Conservation (phyloP, 2,329 filamentous ascomycete genomes). For the Thielaviopsis punctulata region DNA sequence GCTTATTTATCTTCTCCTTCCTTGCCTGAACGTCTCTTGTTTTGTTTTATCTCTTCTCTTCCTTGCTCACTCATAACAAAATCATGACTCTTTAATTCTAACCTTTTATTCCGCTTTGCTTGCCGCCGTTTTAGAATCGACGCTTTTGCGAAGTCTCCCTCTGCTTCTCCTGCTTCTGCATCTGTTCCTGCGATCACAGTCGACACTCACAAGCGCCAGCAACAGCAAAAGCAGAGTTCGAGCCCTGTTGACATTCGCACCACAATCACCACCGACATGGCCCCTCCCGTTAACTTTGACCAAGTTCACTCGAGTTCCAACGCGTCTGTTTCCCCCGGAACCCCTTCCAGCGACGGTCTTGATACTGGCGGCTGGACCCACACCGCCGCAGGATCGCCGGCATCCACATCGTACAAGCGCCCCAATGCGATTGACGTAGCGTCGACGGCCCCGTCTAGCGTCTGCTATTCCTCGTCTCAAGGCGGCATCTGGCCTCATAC, state of each 20-base stretch:
- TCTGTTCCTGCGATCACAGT: neutral
- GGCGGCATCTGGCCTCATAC: neutral
- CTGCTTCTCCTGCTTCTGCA: neutral
- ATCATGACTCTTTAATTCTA: neutral
- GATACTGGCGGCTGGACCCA: slow-evolving; percentile 22
- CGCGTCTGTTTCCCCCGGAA: slow-evolving; percentile 17
- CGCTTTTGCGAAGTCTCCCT: neutral
- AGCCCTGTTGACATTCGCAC: neutral
- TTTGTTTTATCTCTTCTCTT: neutral
- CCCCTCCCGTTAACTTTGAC: neutral
- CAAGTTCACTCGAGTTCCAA: slow-evolving; percentile 14
- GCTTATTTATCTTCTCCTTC: neutral
- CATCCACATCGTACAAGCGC: neutral
- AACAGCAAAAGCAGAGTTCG: neutral
- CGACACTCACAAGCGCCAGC: neutral
- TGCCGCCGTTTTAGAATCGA: neutral
- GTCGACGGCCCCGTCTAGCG: neutral
- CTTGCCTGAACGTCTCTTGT: no score
- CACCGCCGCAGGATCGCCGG: neutral
- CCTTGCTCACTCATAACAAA: neutral
- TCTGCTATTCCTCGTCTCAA: neutral
- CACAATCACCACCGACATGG: neutral
- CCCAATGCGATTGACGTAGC: neutral
- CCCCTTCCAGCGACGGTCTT: neutral
- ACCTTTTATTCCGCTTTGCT: neutral